Conservation (phyloP, 164 flowering plant species). For the Magnolia officinalis region DNA sequence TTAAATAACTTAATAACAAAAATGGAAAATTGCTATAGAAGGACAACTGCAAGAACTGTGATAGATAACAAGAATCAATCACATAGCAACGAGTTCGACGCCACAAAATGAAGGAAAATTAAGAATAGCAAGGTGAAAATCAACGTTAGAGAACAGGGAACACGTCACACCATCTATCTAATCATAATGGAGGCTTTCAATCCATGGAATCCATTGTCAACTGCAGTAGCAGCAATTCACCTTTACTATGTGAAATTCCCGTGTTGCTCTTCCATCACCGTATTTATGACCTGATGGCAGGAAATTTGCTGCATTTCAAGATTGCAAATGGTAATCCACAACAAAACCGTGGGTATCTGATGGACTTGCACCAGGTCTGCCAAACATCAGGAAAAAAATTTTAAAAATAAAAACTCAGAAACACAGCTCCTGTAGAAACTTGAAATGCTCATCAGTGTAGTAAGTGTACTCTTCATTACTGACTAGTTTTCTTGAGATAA, state of each 20-base stretch:
- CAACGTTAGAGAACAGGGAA: too few relatives aligned
- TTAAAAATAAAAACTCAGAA: too few relatives aligned
- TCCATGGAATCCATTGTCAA: neutral
- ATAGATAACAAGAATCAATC: neutral
- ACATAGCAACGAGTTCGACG: neutral
- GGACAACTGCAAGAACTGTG: neutral
- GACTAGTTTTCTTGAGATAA: neutral
- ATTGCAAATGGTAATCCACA: slow-evolving; percentile 13
- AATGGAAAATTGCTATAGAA: too few relatives aligned
- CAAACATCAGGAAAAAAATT: neutral
- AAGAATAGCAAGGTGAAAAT: neutral
- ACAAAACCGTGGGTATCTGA: slow-evolving; percentile 7
- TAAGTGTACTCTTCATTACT: neutral
- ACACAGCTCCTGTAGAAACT: neutral
- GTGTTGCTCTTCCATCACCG: neutral
- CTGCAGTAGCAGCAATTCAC: neutral
- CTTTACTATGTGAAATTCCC: neutral
- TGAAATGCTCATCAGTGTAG: neutral
- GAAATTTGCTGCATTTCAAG: neutral
- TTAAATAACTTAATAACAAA: too few relatives aligned
- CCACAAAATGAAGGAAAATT: neutral
- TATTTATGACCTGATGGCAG: neutral
- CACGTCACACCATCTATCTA: neutral
- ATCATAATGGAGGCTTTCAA: neutral
- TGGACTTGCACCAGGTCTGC: slow-evolving; percentile 17